Evolutionary conservation across 2,329 filamentous ascomycete species (phyloP).

Genomic region (Colletotrichum caudatum): DNA sequence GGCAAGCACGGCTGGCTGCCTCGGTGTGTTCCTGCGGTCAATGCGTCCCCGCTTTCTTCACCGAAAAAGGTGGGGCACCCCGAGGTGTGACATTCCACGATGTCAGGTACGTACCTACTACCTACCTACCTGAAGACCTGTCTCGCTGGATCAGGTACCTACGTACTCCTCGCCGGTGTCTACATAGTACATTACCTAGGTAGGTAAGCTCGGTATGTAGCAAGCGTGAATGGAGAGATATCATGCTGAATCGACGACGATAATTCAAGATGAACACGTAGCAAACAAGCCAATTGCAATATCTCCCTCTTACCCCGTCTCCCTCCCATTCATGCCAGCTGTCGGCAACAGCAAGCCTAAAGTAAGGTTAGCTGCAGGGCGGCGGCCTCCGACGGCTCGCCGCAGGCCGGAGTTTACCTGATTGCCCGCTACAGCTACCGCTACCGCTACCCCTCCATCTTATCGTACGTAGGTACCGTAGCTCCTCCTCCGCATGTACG

Average conservation of each 20-base stretch:
- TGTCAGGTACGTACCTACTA: background rate
- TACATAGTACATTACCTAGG: too few relatives aligned
- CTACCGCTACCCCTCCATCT: background rate
- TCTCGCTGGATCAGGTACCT: too few relatives aligned
- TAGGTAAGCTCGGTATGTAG: background rate
- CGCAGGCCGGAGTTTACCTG: constrained; percentile 35
- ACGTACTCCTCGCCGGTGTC: too few relatives aligned
- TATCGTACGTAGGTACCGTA: constrained; percentile 36
- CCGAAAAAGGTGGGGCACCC: constrained; percentile 34
- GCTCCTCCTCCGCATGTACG: constrained; percentile 33
- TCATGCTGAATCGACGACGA: background rate
- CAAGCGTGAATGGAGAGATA: background rate
- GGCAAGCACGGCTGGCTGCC: background rate
- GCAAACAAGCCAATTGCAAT: constrained; percentile 5
- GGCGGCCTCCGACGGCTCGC: constrained; percentile 38
- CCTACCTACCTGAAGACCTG: background rate
- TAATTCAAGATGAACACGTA: constrained; percentile 28
- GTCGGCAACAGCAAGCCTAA: constrained; percentile 13
- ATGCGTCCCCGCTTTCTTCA: background rate
- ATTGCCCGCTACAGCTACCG: background rate
- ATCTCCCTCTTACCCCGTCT: background rate
- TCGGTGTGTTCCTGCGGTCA: background rate
- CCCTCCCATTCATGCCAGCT: constrained; percentile 10
- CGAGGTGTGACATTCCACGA: constrained; percentile 24
- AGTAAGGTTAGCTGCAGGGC: constrained; percentile 17